These are phyloP conservation scores for Claviceps sp. DNA, from an alignment of 2,329 filamentous ascomycete species.

Conservation along the genomic window DNA sequence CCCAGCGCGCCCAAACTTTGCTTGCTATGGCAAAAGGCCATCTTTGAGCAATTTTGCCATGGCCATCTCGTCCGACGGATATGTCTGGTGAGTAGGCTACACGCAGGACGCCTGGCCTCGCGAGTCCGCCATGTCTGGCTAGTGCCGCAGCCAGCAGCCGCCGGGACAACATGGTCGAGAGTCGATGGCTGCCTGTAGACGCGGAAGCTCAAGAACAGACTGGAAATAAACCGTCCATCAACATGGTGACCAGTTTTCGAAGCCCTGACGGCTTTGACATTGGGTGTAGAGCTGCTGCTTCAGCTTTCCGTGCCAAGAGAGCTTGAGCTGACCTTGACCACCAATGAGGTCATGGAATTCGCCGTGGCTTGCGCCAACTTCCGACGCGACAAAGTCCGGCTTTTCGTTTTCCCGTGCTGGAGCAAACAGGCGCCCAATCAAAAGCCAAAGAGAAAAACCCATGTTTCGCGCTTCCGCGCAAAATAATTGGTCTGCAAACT, in stretches of 20 bases:
- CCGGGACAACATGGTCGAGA: slow-evolving; percentile 15
- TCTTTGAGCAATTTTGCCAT: background rate
- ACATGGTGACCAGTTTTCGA: background rate
- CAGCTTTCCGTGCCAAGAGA: background rate
- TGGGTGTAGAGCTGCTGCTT: background rate
- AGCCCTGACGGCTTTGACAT: background rate
- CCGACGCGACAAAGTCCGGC: background rate
- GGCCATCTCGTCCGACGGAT: background rate
- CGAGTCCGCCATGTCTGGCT: slow-evolving; percentile 8
- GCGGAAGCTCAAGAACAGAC: background rate
- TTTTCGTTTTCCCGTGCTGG: background rate
- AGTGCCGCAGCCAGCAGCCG: slow-evolving; percentile 12
- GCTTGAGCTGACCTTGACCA: background rate
- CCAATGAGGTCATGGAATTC: slow-evolving; percentile 10
- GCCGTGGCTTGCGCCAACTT: background rate
- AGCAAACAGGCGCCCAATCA: background rate
- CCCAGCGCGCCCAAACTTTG: slow-evolving; percentile 7
- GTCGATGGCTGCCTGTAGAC: background rate
- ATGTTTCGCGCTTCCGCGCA: too few relatives aligned
- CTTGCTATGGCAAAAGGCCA: background rate
- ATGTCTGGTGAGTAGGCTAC: background rate
- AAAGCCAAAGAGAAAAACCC: background rate
- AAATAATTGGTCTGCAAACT: too few relatives aligned
- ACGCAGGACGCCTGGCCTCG: background rate
- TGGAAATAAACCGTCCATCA: background rate